Percentiles rank a stretch among this genome's conserved stretches.
Evolutionary conservation across 106 monocot species (phyloP).

Genomic region (Dioscorea alata): DNA sequence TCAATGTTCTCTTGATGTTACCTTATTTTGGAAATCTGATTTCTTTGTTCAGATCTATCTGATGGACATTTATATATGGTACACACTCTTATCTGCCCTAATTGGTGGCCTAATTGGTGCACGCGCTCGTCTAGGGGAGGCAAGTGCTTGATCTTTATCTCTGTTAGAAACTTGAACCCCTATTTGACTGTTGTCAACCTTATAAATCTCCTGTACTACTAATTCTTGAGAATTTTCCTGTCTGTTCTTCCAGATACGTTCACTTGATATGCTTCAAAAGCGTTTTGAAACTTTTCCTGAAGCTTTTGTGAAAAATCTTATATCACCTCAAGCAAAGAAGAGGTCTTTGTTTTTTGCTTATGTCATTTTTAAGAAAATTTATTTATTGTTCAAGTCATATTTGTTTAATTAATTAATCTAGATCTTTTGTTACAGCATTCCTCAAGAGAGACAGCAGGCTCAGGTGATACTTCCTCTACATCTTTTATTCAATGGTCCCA

Average conservation of each 20-base stretch:
- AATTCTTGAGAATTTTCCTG: not conserved
- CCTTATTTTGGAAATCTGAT: not conserved
- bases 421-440: conserved; percentile 22
- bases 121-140: conserved; percentile 88
- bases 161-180: not conserved
- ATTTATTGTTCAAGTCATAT: not conserved
- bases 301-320: conserved; percentile 84
- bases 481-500: not conserved
- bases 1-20: not conserved
- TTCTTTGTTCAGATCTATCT: conserved; percentile 63
- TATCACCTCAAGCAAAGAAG: conserved; percentile 37
- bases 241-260: conserved; percentile 53
- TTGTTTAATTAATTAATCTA: not conserved
- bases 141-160: conserved; percentile 15
- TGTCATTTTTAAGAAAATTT: not conserved
- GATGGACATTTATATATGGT: conserved; percentile 96
- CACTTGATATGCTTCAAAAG: conserved; percentile 94
- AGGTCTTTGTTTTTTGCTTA: conserved; percentile 30
- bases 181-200: too few relatives aligned
- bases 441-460: conserved; percentile 26
- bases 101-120: conserved; percentile 93
- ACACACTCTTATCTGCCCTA: conserved; percentile 82
- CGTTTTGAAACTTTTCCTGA: conserved; percentile 94
- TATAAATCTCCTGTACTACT: too few relatives aligned
- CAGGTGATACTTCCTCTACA: conserved; percentile 42